Percentiles rank a stretch among this genome's conserved stretches.
Evolutionary conservation across 1,284 basidiomycete genomes (phyloP).

Genomic region (Lentinus polychrous): DNA sequence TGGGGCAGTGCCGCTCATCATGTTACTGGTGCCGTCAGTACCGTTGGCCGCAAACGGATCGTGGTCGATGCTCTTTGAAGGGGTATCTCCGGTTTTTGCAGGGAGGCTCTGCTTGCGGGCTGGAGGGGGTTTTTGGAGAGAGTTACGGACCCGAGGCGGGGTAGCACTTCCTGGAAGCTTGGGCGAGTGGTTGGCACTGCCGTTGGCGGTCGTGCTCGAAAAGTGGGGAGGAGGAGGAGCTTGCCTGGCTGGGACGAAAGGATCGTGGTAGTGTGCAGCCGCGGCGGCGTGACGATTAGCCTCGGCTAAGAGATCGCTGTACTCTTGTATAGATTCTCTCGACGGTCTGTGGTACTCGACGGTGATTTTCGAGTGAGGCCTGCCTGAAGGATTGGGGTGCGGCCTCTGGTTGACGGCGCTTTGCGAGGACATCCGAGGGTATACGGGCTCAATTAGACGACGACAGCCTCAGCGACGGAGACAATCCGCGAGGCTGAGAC

Average conservation of each 20-base stretch:
- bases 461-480: background rate
- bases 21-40: conserved; percentile 8
- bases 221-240: conserved; percentile 45
- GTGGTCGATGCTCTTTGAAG: conserved; percentile 29
- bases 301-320: conserved; percentile 61
- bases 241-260: conserved; percentile 43
- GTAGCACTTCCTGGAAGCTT: conserved; percentile 19
- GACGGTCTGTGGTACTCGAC: conserved; percentile 70
- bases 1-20: conserved; percentile 39
- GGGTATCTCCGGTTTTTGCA: conserved; percentile 16
- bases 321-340: conserved; percentile 55
- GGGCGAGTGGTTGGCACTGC: conserved; percentile 6
- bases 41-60: conserved; percentile 52
- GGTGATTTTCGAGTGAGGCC: conserved; percentile 61
- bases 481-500: background rate
- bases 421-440: conserved; percentile 23
- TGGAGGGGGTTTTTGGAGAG: conserved; percentile 52
- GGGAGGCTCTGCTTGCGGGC: conserved; percentile 44
- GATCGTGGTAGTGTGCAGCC: conserved; percentile 37
- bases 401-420: conserved; percentile 32
- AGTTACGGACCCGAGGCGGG: conserved; percentile 34
- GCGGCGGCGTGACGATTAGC: conserved; percentile 50
- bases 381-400: conserved; percentile 22
- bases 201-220: conserved; percentile 26
- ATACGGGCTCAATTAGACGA: conserved; percentile 4